These are phyloP conservation scores for Annulohypoxylon truncatum DNA, from an alignment of 2,329 filamentous ascomycete genomes.

Conservation along the genomic window DNA sequence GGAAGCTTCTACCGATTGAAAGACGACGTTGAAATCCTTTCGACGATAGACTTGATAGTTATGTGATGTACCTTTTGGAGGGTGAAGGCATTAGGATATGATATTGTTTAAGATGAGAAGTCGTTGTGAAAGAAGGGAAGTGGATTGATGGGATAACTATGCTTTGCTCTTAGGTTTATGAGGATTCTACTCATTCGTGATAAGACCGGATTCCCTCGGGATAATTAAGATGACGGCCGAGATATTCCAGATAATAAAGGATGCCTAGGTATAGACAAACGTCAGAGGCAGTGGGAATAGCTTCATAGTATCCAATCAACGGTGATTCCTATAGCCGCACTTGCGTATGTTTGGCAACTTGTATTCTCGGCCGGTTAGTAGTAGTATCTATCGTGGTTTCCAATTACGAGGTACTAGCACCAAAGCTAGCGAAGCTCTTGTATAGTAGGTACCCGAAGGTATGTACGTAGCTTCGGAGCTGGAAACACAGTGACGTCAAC, in stretches of 20 bases:
- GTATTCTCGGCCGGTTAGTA: not conserved
- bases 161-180: not conserved
- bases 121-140: too few relatives aligned
- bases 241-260: too few relatives aligned
- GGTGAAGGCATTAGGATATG: too few relatives aligned
- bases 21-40: too few relatives aligned
- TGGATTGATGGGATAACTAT: too few relatives aligned
- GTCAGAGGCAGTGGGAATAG: slow-evolving; percentile 7
- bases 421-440: not conserved
- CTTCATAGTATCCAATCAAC: not conserved
- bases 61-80: too few relatives aligned
- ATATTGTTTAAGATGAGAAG: too few relatives aligned
- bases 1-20: too few relatives aligned
- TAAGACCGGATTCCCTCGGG: not conserved
- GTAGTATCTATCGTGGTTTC: not conserved
- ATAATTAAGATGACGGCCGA: not conserved
- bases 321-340: not conserved
- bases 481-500: slow-evolving; percentile 32
- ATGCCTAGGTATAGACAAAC: not conserved
- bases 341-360: not conserved
- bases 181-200: not conserved
- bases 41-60: too few relatives aligned
- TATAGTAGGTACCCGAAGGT: too few relatives aligned
- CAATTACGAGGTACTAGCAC: not conserved
- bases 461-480: not conserved